Conservation (phyloP, 1,284 basidiomycete genomes). For the Malassezia cuniculi region DNA sequence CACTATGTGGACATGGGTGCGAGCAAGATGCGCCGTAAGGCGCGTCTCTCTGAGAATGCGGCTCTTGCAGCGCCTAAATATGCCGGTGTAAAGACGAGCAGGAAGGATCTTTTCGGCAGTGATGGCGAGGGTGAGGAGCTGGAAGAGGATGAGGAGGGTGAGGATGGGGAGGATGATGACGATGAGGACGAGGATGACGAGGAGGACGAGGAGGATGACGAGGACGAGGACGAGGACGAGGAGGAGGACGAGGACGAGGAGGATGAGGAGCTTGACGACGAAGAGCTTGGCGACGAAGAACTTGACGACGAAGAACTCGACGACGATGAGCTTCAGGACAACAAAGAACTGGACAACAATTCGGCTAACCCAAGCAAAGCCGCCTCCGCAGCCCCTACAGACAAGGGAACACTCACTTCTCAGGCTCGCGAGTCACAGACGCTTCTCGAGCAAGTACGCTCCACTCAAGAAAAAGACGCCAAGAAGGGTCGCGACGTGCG, state of each 20-base stretch:
- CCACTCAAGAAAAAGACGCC: constrained; percentile 25
- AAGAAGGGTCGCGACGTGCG: constrained; percentile 29
- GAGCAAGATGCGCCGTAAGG: constrained; percentile 27
- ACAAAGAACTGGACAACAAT: not conserved
- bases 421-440: constrained; percentile 19
- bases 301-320: constrained; percentile 12
- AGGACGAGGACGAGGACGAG: constrained; percentile 7
- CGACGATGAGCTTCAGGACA: not conserved
- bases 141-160: constrained; percentile 1
- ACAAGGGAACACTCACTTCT: constrained; percentile 15
- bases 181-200: constrained; percentile 5
- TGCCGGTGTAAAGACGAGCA: constrained; percentile 23
- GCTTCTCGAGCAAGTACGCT: constrained; percentile 22
- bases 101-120: constrained; percentile 25
- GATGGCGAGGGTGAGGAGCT: constrained; percentile 11
- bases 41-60: constrained; percentile 23
- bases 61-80: constrained; percentile 18
- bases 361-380: constrained; percentile 8
- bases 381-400: constrained; percentile 11
- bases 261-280: constrained; percentile 11
- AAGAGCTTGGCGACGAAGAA: constrained; percentile 6
- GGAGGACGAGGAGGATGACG: constrained; percentile 10
- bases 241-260: constrained; percentile 12
- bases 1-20: constrained; percentile 27
- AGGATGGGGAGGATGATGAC: constrained; percentile 1